Evolutionary conservation across 768 basidiomycete species (phyloP), one percentile per base, ranked within the genome.

Genomic region (Leccinum longicurvipes): DNA sequence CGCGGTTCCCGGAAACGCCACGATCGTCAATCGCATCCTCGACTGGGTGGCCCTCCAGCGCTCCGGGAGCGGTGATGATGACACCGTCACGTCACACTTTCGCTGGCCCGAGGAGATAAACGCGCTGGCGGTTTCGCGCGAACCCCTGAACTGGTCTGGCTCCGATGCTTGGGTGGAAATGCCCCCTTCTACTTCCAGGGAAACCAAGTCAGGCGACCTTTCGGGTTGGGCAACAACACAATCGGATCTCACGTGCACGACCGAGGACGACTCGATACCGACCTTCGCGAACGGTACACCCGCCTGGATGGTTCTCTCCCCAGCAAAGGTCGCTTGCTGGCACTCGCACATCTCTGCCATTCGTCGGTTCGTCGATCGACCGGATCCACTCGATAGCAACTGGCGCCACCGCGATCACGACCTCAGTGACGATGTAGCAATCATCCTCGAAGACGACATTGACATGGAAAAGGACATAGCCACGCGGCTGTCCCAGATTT

Each of bases 371-470:
- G 65, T 74, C 12, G 61, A 66, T 10, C 69, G 44, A 72, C 74
- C 55, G 51, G 65, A 53, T 47, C 56, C n/a, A 32, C 23, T 21
- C 34, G 34, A 17, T 8, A 36, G 17, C 34, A 34, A 34, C 17
- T 34, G 34, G 34, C 34, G 34, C 34, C 17, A 36, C 34, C 34
- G 17, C 11, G 55, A 23, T 10, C 39, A 8, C n/a, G 48, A 27
- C 45, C 65, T 45, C 15, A 50, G 47, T 4, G 61, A 73, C 54
- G 74, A 74, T 10, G 73, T 79, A 2, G 74, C 76, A 0, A 54
- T 90, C 9, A 76, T 91, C n/a, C 73, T 90, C 7, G 89, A 91
- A 68, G 90, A 91, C 64, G 90, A 91, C 59, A 73, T 91, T 10
- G 86, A 91, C 64, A 84, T 90, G 81, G 89, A 91, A 71, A 73